Base-by-base conservation (phyloP, 192 early-diverging fungal genomes). In the Podochytrium sp. region DNA sequence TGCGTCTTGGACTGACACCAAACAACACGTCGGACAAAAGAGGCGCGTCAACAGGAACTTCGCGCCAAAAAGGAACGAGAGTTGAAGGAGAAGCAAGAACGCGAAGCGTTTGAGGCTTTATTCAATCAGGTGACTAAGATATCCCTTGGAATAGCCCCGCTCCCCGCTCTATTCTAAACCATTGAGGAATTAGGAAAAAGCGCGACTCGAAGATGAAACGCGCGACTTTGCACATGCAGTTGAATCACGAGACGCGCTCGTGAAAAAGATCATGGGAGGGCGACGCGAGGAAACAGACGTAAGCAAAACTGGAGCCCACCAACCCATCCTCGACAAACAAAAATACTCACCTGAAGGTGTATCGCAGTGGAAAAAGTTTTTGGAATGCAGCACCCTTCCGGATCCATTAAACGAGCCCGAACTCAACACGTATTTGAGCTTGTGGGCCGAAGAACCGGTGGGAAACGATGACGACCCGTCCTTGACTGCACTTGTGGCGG, bases 381-480 rank as follows among this genome's bases (percentile, higher is more conserved):
- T 87, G 27, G 76, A 80, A 70, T 87, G 85, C 75, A 79, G 75
- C 50, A 52, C 32, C 32, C 60, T 87, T 61, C 85, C 85, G 2
- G 70, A 80, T 50, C 83, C 85, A 2, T 55, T 70, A 23, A 78
- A 71, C 68, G 83, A 87, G 60, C 65, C 75, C 2, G 83, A 84
- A 58, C 23, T 87, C 4, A 83, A 83, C 63, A 80, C 85, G 12
- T 85, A 79, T 67, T 67, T 87, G 39, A 53, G 60, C 40, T 49
- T 83, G 29, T 83, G 78, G 85, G 66, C 64, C 29, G 78, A 79
- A 33, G 80, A 82, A 32, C 16, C 70, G 2, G 38, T 76, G 6
- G 56, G 74, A 2, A 60, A 60, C 18, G 83, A 85, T 33, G 77
- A 79, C 49, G 74, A 73, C 27, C 62, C 76, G 3, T 81, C 83